Evolutionary conservation across 2,329 filamentous ascomycete species (phyloP), one percentile per base, ranked within the genome.

Genomic region (Herpotrichia juniperi): DNA sequence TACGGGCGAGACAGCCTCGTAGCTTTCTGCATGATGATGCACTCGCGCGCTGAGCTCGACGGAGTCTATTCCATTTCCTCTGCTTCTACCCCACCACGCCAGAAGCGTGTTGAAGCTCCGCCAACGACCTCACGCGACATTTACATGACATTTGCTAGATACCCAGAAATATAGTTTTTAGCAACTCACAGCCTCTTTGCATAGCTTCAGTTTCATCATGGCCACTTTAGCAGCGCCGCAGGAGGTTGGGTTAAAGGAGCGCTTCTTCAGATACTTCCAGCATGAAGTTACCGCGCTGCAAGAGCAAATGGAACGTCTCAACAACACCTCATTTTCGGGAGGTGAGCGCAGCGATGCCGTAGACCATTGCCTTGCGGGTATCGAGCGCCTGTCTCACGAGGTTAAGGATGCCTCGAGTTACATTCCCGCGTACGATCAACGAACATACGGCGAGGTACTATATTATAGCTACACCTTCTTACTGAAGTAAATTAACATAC

Each of bases 391-490:
- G 14, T 92, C 91, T 1, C 89, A 88, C 58, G 88, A 94, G 63
- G 90, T 97, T 32, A 88, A 90, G 60, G 92, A 97, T 74, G 89
- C 90, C 0, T 85, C 89, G 1, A 87, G 87, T 50, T 91, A 88
- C 61, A 85, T 96, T 14, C 92, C 94, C 2, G 86, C 91, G 7
- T 96, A 97, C 69, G 94, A 97, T 66, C 91, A 94, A 72, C 86
- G 90, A 62, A 88, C 89, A 21, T 97, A 96, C 68, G 84, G 87
- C 37, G 87, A 93, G 77, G 90, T 92, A 74, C 48, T 30, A 21
- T 19, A 14, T 39, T 32, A 34, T 46, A 9, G 30, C 26, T 14
- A 14, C 37, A 10, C n/a, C 21, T 11, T 17, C 8, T 4, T 34
- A 9, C 3, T 40, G 14, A 8, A 24, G 21, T 8, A 5, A 45